phyloP scores from a whole-genome alignment of 2,329 filamentous ascomycete species.

The Thielaviopsis euricoi region DNA sequence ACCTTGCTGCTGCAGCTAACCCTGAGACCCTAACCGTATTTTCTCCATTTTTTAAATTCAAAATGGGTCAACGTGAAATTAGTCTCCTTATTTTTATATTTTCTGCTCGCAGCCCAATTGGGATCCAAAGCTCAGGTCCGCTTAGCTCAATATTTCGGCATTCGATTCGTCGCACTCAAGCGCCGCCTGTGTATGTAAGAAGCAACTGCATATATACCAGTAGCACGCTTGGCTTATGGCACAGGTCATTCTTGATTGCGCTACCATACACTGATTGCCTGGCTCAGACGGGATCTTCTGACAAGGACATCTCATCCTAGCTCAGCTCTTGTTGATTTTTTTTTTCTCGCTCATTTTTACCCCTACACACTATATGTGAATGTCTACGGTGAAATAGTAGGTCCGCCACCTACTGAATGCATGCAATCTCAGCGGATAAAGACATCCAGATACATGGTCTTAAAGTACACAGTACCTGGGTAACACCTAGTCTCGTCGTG shows the following conservation, averaged over 20 bases:
- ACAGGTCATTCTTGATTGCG: background rate
- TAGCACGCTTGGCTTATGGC: too few relatives aligned
- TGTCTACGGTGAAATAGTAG: background rate
- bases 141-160: too few relatives aligned
- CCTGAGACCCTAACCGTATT: background rate
- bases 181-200: too few relatives aligned
- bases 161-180: too few relatives aligned
- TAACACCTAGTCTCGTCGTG: background rate
- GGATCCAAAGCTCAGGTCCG: too few relatives aligned
- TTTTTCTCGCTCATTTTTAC: background rate
- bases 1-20: background rate
- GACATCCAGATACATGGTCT: background rate
- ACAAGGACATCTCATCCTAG: background rate
- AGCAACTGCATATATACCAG: too few relatives aligned
- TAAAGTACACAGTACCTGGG: background rate
- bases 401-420: background rate
- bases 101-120: too few relatives aligned
- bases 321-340: background rate
- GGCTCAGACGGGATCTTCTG: background rate
- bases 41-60: too few relatives aligned
- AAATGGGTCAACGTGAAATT: too few relatives aligned
- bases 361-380: too few relatives aligned
- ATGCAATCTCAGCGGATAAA: background rate
- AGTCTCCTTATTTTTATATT: too few relatives aligned
- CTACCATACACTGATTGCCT: background rate